Conservation (phyloP, 257 asterid species). For the Osmanthus fragrans region DNA sequence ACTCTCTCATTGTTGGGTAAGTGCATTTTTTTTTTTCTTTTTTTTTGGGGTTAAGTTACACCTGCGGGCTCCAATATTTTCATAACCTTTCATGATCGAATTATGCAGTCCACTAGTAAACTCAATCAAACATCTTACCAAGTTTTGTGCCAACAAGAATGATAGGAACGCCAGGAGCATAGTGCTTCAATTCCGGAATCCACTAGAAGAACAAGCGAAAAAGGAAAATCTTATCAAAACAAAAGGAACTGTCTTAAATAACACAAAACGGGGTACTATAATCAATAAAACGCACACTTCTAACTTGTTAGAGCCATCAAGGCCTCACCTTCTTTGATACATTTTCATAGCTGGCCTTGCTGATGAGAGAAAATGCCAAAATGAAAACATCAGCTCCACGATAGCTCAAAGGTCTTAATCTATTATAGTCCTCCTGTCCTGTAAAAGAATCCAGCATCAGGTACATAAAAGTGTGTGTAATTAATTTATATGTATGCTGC, state of each 20-base stretch:
- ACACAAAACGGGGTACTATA: not conserved
- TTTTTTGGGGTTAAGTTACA: not conserved
- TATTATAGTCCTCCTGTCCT: slow-evolving; percentile 61
- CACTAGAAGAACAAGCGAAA: slow-evolving; percentile 37
- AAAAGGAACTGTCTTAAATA: not conserved
- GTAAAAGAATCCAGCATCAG: slow-evolving; percentile 13
- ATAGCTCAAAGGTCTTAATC: slow-evolving; percentile 58
- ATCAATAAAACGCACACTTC: not conserved
- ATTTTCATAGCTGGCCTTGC: slow-evolving; percentile 62
- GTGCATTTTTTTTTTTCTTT: not conserved
- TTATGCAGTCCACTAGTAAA: not conserved
- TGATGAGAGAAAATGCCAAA: slow-evolving; percentile 60
- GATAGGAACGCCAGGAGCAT: slow-evolving; percentile 62
- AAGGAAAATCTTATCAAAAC: slow-evolving; percentile 8
- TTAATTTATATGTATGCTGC: not conserved
- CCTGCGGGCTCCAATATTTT: not conserved
- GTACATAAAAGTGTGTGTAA: not conserved
- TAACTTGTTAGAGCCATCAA: not conserved
- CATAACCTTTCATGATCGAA: not conserved
- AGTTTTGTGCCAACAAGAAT: slow-evolving; percentile 60
- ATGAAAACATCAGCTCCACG: slow-evolving; percentile 66
- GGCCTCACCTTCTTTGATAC: slow-evolving; percentile 51
- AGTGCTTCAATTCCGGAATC: slow-evolving; percentile 65
- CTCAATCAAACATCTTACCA: slow-evolving; percentile 37
- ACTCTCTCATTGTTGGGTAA: not conserved